Conservation (phyloP, 1,139 yeast genomes). For the Saccharomyces hybrid region DNA sequence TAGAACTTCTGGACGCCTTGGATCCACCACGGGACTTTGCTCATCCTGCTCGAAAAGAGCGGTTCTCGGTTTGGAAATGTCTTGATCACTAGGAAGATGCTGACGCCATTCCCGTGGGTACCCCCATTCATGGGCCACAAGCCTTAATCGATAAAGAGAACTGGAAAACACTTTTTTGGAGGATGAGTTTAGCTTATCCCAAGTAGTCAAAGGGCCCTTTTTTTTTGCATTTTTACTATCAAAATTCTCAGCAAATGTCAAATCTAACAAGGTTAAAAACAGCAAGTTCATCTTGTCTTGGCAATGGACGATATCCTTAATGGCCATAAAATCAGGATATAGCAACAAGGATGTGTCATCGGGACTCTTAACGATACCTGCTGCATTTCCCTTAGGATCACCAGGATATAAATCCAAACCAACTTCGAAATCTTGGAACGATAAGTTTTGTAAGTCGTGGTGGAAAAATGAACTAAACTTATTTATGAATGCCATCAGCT, state of each 20-base stretch:
- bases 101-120: constrained; percentile 41
- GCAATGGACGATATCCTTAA: constrained; percentile 23
- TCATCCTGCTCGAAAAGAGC: constrained; percentile 23
- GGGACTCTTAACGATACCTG: constrained; percentile 9
- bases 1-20: constrained; percentile 36
- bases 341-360: constrained; percentile 7
- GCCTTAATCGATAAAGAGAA: constrained; percentile 40
- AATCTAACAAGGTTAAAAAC: constrained; percentile 23
- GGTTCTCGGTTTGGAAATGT: constrained; percentile 12
- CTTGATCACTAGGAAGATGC: constrained; percentile 11
- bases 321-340: constrained; percentile 26
- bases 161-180: constrained; percentile 24
- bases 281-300: constrained; percentile 29
- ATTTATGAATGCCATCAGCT: constrained; percentile 38
- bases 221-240: constrained; percentile 29
- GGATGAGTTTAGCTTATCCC: constrained; percentile 13
- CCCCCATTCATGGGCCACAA: constrained; percentile 32
- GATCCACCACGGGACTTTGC: constrained; percentile 35
- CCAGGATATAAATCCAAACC: constrained; percentile 39
- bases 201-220: constrained; percentile 17
- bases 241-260: constrained; percentile 20
- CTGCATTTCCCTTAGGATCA: constrained; percentile 9
- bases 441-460: constrained; percentile 32
- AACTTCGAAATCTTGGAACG: constrained; percentile 45
- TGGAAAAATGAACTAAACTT: constrained; percentile 37